Evolutionary conservation across 495 filamentous ascomycete species (phyloP).

Genomic region (Cercophora sp.): DNA sequence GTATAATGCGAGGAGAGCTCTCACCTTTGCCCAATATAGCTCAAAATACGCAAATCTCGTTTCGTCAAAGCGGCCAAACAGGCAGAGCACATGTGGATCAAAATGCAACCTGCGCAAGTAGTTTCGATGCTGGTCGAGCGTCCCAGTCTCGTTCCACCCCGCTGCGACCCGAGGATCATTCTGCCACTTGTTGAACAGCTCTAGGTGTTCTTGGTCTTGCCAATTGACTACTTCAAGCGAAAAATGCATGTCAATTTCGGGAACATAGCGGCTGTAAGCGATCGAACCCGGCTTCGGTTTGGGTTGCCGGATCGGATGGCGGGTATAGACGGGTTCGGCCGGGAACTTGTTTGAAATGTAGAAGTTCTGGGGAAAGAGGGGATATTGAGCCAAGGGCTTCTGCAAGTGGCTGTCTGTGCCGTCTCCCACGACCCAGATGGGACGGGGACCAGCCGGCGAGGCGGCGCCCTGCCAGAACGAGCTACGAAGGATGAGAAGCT

Average conservation of each 20-base stretch:
- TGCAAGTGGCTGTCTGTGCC: conserved; percentile 33
- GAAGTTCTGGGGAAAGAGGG: conserved; percentile 50
- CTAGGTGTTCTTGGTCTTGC: conserved; percentile 49
- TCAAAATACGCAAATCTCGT: conserved; percentile 60
- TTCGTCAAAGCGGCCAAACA: conserved; percentile 58
- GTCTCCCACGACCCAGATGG: conserved; percentile 46
- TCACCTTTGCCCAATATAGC: conserved; percentile 64
- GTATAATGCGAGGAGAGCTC: too few relatives aligned
- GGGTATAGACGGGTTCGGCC: conserved; percentile 29
- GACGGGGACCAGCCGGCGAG: conserved; percentile 55
- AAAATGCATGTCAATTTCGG: conserved; percentile 57
- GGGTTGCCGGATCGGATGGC: conserved; percentile 54
- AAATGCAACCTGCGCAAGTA: conserved; percentile 57
- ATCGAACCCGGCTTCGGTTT: conserved; percentile 58
- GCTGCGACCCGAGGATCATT: conserved; percentile 62
- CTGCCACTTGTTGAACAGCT: conserved; percentile 60
- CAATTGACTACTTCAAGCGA: conserved; percentile 57
- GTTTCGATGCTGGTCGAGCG: conserved; percentile 57
- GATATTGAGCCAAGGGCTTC: conserved; percentile 45
- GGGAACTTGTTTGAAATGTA: conserved; percentile 45
- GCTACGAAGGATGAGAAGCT: conserved; percentile 38
- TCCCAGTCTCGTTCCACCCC: conserved; percentile 64
- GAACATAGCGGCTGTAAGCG: conserved; percentile 61
- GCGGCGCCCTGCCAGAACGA: conserved; percentile 66
- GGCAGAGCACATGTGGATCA: conserved; percentile 56